phyloP scores from a whole-genome alignment of 2,329 filamentous ascomycete genomes.

The Fusarium staphyleae region DNA sequence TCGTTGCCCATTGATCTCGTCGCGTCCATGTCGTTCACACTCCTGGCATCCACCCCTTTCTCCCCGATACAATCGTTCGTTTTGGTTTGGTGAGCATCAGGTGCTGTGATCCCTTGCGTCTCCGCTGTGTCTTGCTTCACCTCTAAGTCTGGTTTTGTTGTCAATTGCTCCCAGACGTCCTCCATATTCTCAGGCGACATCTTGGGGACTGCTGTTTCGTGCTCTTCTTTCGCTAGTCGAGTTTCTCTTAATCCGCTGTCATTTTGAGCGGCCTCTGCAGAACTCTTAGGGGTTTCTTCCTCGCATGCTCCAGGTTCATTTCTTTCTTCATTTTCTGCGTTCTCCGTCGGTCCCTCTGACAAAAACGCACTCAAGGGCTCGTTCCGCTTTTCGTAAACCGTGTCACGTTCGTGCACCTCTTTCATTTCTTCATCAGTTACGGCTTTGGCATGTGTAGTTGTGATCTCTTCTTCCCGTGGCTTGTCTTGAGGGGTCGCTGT shows the following conservation, averaged over 20 bases:
- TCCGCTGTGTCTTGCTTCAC: slow-evolving; percentile 21
- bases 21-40: neutral
- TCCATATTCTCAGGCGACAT: neutral
- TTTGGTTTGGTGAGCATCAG: slow-evolving; percentile 29
- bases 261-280: slow-evolving; percentile 4
- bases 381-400: neutral
- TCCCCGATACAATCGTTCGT: slow-evolving; percentile 15
- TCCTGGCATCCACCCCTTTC: neutral
- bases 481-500: neutral
- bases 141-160: slow-evolving; percentile 17
- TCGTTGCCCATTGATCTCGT: too few relatives aligned
- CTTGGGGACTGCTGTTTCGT: slow-evolving; percentile 12
- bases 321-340: slow-evolving; percentile 13
- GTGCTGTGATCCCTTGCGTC: slow-evolving; percentile 38
- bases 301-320: slow-evolving; percentile 14
- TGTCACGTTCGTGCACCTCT: neutral
- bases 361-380: neutral
- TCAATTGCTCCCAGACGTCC: slow-evolving; percentile 6
- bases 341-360: neutral
- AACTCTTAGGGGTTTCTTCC: slow-evolving; percentile 6
- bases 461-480: slow-evolving; percentile 5
- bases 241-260: slow-evolving; percentile 12
- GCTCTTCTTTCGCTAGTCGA: slow-evolving; percentile 1
- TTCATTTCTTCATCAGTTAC: slow-evolving; percentile 7
- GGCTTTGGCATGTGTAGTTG: slow-evolving; percentile 6